phyloP scores from a whole-genome alignment of 2,329 filamentous ascomycete species.

The Ilyonectria sp. region DNA sequence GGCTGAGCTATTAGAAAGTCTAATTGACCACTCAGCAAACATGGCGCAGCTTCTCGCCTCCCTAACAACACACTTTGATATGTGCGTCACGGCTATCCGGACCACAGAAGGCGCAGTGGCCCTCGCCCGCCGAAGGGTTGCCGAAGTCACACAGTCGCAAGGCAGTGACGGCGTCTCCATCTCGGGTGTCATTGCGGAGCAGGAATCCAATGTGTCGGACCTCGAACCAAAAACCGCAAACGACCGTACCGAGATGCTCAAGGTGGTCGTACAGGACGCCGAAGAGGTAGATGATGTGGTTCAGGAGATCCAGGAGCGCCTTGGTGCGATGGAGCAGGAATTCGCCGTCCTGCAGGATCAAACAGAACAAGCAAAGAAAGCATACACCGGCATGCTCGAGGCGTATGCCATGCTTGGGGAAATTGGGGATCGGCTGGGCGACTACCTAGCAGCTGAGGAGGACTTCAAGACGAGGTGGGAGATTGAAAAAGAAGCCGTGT shows the following conservation, averaged over 20 bases:
- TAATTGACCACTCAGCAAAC: slow-evolving; percentile 82
- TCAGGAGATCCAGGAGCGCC: slow-evolving; percentile 80
- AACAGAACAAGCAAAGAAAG: slow-evolving; percentile 64
- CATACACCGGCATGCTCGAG: slow-evolving; percentile 71
- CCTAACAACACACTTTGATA: slow-evolving; percentile 89
- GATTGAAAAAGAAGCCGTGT: slow-evolving; percentile 80
- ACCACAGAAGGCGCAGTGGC: slow-evolving; percentile 88
- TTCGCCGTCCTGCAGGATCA: slow-evolving; percentile 76
- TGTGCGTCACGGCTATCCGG: slow-evolving; percentile 91
- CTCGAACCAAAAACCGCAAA: slow-evolving; percentile 81
- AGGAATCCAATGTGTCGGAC: slow-evolving; percentile 65
- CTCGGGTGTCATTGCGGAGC: slow-evolving; percentile 75
- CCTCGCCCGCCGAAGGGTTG: slow-evolving; percentile 77
- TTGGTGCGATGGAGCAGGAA: slow-evolving; percentile 82
- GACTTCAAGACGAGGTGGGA: slow-evolving; percentile 80
- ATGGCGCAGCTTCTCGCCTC: slow-evolving; percentile 88
- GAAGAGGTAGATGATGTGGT: slow-evolving; percentile 77
- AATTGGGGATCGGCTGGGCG: slow-evolving; percentile 75
- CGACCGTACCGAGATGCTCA: slow-evolving; percentile 87
- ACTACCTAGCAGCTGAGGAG: slow-evolving; percentile 75
- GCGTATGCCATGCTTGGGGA: slow-evolving; percentile 78
- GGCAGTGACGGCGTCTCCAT: slow-evolving; percentile 70
- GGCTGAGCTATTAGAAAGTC: slow-evolving; percentile 69
- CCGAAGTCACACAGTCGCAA: slow-evolving; percentile 71
- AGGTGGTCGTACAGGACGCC: slow-evolving; percentile 82